Base-by-base conservation (phyloP, 768 basidiomycete genomes). In the Panus rudis region DNA sequence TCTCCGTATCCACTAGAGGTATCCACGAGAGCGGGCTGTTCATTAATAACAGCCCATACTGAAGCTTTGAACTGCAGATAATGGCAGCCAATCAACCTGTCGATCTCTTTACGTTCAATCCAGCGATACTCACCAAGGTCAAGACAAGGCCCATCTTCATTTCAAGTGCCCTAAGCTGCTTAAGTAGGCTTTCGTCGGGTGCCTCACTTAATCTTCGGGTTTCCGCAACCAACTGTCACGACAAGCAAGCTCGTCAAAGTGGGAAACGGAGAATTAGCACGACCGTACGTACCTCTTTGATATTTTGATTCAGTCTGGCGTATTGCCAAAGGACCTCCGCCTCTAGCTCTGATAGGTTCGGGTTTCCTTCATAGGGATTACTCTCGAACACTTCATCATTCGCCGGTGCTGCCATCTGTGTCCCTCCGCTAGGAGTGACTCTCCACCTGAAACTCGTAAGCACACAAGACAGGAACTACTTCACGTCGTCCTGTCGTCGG, bases 61-160 rank as follows among this genome's bases (percentile, higher is more conserved):
- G 93, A 94, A 0, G 86, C 92, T 66, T 96, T 93, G 77, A 92
- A 97, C 90, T 92, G 52, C 5, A 25, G 16, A 20, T 6, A 19
- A 21, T 47, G 5, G 12, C 6, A n/a, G n/a, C 27, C 19, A 31
- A 7, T 22, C 7, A 20, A 42, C 27, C n/a, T n/a, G 27, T 16
- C 25, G 21, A 12, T 17, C 22, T 13, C 2, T 5, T n/a, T 6
- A 16, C 21, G 24, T 16, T 16, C 7, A 21, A 19, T 12, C n/a
- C n/a, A n/a, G n/a, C n/a, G n/a, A n/a, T 35, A 66, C 78, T 50
- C 57, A 92, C 92, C 63, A 99, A 65, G 0, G 93, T 98, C 61
- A 97, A 65, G 0, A 97, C 92, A 42, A 99, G 71, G 6, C 88
- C 90, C 85, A 99, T 92, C 63, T 96, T 94, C 62, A 85, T 79